Evolutionary conservation across 1,284 basidiomycete species (phyloP).

Genomic region (Ganoderma lingzhi): DNA sequence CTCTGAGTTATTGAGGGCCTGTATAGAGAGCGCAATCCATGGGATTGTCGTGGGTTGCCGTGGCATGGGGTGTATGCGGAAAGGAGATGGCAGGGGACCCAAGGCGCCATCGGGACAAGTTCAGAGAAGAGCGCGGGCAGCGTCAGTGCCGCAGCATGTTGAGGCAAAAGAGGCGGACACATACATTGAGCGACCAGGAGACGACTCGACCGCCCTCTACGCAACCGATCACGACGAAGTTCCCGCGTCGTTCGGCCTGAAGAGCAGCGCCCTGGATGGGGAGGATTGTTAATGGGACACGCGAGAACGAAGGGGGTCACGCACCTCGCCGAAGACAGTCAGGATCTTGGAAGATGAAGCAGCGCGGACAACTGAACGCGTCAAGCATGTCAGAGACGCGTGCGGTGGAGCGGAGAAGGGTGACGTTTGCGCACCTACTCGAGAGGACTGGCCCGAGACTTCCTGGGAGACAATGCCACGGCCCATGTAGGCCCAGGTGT

Average conservation of each 20-base stretch:
- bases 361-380: slow-evolving; percentile 67
- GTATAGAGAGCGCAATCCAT: background rate
- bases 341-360: slow-evolving; percentile 71
- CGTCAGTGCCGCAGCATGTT: slow-evolving; percentile 20
- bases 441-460: slow-evolving; percentile 71
- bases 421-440: slow-evolving; percentile 65
- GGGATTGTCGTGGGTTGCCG: background rate
- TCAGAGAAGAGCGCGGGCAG: slow-evolving; percentile 16
- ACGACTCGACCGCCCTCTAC: slow-evolving; percentile 75
- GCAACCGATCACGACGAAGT: slow-evolving; percentile 82
- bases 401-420: slow-evolving; percentile 7
- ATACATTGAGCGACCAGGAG: slow-evolving; percentile 86
- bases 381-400: slow-evolving; percentile 24
- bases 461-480: slow-evolving; percentile 79
- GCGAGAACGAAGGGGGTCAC: slow-evolving; percentile 32
- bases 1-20: slow-evolving; percentile 83
- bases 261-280: slow-evolving; percentile 66
- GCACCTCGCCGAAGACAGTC: slow-evolving; percentile 74
- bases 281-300: slow-evolving; percentile 28
- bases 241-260: slow-evolving; percentile 84
- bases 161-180: slow-evolving; percentile 6
- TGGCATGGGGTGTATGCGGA: slow-evolving; percentile 9
- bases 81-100: slow-evolving; percentile 12
- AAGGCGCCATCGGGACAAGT: background rate
- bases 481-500: slow-evolving; percentile 83